phyloP scores from a whole-genome alignment of 2,329 filamentous ascomycete species.

The Nigrograna mackinnonii region DNA sequence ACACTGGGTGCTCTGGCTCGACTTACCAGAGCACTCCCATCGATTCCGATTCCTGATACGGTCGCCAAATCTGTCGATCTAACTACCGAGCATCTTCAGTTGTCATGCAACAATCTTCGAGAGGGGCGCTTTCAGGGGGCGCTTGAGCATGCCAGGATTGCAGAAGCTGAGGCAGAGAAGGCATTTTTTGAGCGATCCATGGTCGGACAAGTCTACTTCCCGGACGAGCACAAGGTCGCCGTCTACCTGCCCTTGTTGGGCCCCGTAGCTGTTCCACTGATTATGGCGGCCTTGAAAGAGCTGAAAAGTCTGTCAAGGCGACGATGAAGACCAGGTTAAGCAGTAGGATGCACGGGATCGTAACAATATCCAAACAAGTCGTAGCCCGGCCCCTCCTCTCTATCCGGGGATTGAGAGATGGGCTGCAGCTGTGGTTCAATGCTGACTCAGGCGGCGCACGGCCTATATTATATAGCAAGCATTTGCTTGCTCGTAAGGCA shows the following conservation, averaged over 20 bases:
- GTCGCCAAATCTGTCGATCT: constrained; percentile 85
- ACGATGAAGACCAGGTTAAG: too few relatives aligned
- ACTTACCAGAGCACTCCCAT: constrained; percentile 79
- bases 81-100: constrained; percentile 76
- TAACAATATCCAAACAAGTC: too few relatives aligned
- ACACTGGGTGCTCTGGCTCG: constrained; percentile 92
- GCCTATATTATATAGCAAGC: too few relatives aligned
- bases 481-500: too few relatives aligned
- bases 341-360: too few relatives aligned
- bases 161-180: constrained; percentile 85
- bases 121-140: constrained; percentile 66
- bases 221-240: constrained; percentile 96
- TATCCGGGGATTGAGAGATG: too few relatives aligned
- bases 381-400: too few relatives aligned
- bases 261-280: constrained; percentile 84
- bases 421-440: too few relatives aligned
- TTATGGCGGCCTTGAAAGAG: constrained; percentile 85
- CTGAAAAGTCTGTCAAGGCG: constrained; percentile 55
- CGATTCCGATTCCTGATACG: constrained; percentile 85
- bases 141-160: constrained; percentile 78
- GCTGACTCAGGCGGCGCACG: too few relatives aligned
- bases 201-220: constrained; percentile 98
- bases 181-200: constrained; percentile 99
- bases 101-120: constrained; percentile 72
- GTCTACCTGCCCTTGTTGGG: constrained; percentile 92